Base-by-base conservation (phyloP, 805 yeast genomes). In the Maudiozyma turicensis region DNA sequence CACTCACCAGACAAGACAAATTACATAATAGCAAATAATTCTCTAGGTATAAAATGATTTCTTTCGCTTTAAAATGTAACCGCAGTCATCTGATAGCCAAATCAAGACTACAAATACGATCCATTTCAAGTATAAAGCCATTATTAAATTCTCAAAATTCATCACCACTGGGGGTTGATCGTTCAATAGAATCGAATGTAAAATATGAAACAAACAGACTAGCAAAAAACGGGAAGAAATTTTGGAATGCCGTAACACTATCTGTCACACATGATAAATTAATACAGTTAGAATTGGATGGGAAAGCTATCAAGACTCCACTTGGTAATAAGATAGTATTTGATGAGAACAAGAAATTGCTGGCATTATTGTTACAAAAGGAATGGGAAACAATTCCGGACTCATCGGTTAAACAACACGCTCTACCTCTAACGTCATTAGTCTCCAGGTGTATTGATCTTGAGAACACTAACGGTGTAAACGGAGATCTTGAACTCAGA, bases 381-480 rank as follows among this genome's bases (percentile, higher is more conserved):
- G 99, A 93, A 68, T 93, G 99, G 99, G 74, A 79, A 49, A 76
- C 77, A 40, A 69, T 93, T 49, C 77, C 91, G 3, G 74, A 75
- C 50, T 72, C 82, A 52, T 71, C 77, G 44, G 78, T 90, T 58
- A 83, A 89, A 14, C 86, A 84, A 60, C 37, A 50, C 43, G 71
- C 85, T 38, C 73, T 93, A 41, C 98, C 98, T 0, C 68, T 93
- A 52, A 93, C 99, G 0, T 86, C 96, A 0, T 68, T 93, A 48
- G 82, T 85, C 5, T 81, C 97, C 1, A 75, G 99, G 54, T 86
- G 95, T 13, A 79, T 93, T 44, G 99, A 93, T 64, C 69, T 93
- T 56, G 66, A 72, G 29, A 58, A 61, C 10, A 71, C 75, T 3
- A 64, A 71, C 33, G 53, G 52, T 0, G 64, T 67, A 1, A 68